Conservation (phyloP, 805 yeast genomes). For the Wickerhamomyces hampshirensis region DNA sequence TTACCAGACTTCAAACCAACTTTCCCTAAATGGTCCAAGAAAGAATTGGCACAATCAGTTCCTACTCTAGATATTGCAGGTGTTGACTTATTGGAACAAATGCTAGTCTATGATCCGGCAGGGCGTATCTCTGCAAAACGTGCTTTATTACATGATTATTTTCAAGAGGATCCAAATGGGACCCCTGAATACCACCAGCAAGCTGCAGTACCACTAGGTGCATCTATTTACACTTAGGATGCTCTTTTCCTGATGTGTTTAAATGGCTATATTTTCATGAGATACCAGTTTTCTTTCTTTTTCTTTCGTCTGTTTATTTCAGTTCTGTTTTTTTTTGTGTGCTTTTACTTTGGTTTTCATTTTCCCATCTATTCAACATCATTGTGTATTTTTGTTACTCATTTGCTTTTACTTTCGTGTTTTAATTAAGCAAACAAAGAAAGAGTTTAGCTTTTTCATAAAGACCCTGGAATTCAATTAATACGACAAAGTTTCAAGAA, state of each 20-base stretch:
- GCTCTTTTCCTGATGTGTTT: no score
- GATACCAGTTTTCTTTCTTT: not conserved
- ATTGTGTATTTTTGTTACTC: no score
- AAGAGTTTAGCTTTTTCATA: no score
- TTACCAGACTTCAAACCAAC: slow-evolving; percentile 92
- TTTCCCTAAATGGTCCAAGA: slow-evolving; percentile 85
- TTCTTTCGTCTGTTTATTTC: slow-evolving; percentile 1
- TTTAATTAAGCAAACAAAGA: no score
- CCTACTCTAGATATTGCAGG: slow-evolving; percentile 83
- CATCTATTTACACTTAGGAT: slow-evolving; percentile 25
- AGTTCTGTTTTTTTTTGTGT: not conserved
- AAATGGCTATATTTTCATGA: slow-evolving; percentile 1
- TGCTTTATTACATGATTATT: slow-evolving; percentile 86
- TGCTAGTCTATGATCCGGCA: slow-evolving; percentile 90
- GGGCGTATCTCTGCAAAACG: slow-evolving; percentile 91
- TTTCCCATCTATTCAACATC: not conserved
- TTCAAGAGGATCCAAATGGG: slow-evolving; percentile 45
- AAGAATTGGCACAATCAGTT: slow-evolving; percentile 62
- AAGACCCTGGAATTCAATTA: no score
- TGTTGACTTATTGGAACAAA: slow-evolving; percentile 69
- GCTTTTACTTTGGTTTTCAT: not conserved
- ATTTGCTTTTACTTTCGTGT: no score
- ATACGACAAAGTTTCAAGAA: no score
- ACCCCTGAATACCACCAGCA: slow-evolving; percentile 24
- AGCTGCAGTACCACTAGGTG: slow-evolving; percentile 26